Conservation (phyloP, 768 basidiomycete genomes). For the Boletus pseudo-olivaceus region DNA sequence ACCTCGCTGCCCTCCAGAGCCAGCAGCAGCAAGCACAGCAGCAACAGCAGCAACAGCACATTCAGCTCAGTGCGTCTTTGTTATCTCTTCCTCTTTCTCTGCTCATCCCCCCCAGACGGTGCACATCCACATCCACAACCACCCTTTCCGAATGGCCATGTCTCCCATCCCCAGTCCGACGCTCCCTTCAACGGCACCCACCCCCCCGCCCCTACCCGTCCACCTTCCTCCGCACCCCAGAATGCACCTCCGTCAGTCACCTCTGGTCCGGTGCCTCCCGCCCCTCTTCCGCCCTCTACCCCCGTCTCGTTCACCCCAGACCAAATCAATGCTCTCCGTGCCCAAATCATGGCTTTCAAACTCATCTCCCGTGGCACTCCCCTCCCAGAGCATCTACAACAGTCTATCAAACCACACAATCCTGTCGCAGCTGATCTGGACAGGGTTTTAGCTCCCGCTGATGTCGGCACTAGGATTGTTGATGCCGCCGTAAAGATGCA, state of each 20-base stretch:
- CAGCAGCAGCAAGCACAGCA: conserved; percentile 29
- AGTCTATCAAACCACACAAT: conserved; percentile 64
- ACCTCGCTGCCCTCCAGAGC: conserved; percentile 33
- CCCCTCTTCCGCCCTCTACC: conserved; percentile 57
- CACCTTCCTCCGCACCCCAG: conserved; percentile 31
- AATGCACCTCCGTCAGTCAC: conserved; percentile 38
- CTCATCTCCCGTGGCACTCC: conserved; percentile 61
- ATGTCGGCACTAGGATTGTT: conserved; percentile 59
- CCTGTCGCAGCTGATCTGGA: conserved; percentile 60
- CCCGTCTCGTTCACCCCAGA: conserved; percentile 77
- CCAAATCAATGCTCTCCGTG: conserved; percentile 72
- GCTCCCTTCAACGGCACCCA: conserved; percentile 23
- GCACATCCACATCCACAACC: conserved; percentile 29
- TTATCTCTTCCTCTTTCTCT: background rate
- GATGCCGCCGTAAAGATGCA: conserved; percentile 74
- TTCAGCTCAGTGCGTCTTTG: conserved; percentile 32
- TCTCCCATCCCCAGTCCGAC: conserved; percentile 26
- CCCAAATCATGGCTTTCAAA: conserved; percentile 82
- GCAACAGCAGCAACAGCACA: conserved; percentile 24
- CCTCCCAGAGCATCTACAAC: conserved; percentile 66
- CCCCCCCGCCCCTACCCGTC: conserved; percentile 12
- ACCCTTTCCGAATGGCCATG: conserved; percentile 47
- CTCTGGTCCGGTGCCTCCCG: conserved; percentile 48
- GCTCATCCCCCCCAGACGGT: conserved; percentile 30
- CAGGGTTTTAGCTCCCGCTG: conserved; percentile 57